Base-by-base conservation (phyloP, 805 yeast genomes). In the Kuraishia floccosa region DNA sequence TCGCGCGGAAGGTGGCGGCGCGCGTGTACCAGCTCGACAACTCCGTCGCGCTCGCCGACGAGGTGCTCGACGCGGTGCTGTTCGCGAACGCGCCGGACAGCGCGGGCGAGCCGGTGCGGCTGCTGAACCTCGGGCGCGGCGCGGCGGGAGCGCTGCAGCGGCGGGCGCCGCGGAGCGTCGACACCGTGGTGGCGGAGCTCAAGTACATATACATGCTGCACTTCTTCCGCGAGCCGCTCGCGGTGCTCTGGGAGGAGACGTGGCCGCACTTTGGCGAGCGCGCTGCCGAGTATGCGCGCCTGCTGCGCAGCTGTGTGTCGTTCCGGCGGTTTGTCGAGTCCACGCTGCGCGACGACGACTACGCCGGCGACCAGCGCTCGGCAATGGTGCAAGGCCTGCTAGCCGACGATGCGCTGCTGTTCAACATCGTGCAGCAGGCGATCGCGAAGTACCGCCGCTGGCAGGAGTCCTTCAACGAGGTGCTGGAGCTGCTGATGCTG, bases 201-300 rank as follows among this genome's bases (percentile, higher is more conserved):
- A 54, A 54, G 21, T 34, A 50, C 14, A 41, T 50, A 13, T 52
- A 50, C 30, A 54, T 54, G 59, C 38, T 43, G 17, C 58, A 54
- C 33, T 54, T 49, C 35, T 54, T 37, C 28, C 43, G 45, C 28
- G 57, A 54, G 34, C 60, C 60, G 4, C 39, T 54, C 19, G 40
- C 50, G 2, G 36, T 54, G 9, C 41, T 54, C 34, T 52, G 57
- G 57, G 17, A 18, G 10, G 17, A 13, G 20, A 18, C 15, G 20
- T 14, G 15, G 7, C 18, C 28, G 15, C 20, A 26, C 7, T 8
- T 26, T 16, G 20, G 18, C 15, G 28, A 26, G 11, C 8, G 26
- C 10, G 15, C 13, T n/a, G 13, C n/a, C 9, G 26, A 24, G 16
- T 24, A 24, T 24, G 29, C 29, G 5, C n/a, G 12, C 9, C n/a